Conservation (phyloP, 257 asterid species). For the Gardenia jasminoides region DNA sequence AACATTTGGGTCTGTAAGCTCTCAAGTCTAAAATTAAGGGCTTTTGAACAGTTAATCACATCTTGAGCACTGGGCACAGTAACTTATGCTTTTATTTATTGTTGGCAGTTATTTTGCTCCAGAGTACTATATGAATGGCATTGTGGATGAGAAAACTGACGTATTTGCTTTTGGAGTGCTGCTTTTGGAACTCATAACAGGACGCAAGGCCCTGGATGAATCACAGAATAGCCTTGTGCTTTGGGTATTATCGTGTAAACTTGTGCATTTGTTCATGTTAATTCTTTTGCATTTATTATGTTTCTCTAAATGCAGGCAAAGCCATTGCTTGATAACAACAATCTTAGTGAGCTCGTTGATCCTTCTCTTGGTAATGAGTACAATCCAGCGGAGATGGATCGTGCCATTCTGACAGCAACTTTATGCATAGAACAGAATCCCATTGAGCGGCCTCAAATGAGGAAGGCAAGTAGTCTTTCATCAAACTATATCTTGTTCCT, state of each 20-base stretch:
- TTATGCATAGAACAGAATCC: constrained; percentile 51
- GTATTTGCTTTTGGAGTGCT: constrained; percentile 70
- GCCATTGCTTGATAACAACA: constrained; percentile 51
- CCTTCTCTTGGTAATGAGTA: constrained; percentile 44
- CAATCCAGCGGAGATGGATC: constrained; percentile 38
- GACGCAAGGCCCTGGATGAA: constrained; percentile 60
- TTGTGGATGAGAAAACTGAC: constrained; percentile 76
- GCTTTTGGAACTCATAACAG: constrained; percentile 62
- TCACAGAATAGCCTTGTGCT: constrained; percentile 54
- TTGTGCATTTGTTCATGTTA: constrained; percentile 3
- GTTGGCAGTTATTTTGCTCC: constrained; percentile 68
- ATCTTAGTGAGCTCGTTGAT: constrained; percentile 41
- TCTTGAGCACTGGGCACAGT: not conserved
- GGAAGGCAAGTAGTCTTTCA: constrained; percentile 42
- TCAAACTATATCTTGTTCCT: not conserved
- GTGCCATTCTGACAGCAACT: constrained; percentile 49
- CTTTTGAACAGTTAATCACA: not conserved
- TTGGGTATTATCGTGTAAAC: constrained; percentile 45
- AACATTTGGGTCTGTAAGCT: constrained; percentile 64
- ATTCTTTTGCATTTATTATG: not conserved
- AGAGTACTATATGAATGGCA: constrained; percentile 71
- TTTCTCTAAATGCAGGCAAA: constrained; percentile 44
- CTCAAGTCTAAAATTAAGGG: constrained; percentile 5
- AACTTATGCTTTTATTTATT: not conserved
- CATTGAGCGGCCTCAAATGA: constrained; percentile 59